phyloP scores from a whole-genome alignment of 2,329 filamentous ascomycete genomes.

The Phyllosticta citrichinensis region DNA sequence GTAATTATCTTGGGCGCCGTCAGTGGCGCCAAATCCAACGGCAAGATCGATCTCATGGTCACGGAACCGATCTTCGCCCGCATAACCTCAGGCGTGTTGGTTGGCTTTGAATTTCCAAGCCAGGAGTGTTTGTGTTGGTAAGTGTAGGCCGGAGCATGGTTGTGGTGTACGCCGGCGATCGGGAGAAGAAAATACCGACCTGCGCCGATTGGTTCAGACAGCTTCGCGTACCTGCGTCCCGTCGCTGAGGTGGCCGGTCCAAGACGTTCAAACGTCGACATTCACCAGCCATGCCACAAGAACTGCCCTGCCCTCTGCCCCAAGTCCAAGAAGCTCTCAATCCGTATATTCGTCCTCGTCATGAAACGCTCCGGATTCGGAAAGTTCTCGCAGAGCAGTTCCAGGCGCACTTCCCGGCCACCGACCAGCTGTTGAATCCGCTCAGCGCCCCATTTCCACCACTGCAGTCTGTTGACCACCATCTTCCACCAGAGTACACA shows the following conservation, averaged over 20 bases:
- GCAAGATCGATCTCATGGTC: no score
- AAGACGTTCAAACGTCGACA: neutral
- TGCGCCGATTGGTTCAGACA: no score
- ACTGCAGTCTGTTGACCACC: slow-evolving; percentile 12
- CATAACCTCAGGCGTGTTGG: no score
- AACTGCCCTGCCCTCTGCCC: slow-evolving; percentile 25
- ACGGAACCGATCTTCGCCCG: no score
- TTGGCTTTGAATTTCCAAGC: no score
- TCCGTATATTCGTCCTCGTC: slow-evolving; percentile 26
- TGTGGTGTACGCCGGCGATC: no score
- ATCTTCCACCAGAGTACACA: slow-evolving; percentile 26
- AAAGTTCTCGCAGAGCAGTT: slow-evolving; percentile 24
- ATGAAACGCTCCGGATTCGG: slow-evolving; percentile 28
- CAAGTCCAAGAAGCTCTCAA: slow-evolving; percentile 26
- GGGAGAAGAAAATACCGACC: no score
- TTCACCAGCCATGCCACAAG: neutral
- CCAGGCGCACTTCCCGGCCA: slow-evolving; percentile 16
- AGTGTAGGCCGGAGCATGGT: no score
- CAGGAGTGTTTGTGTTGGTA: no score
- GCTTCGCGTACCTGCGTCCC: no score
- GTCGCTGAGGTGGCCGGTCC: no score
- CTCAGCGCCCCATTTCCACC: slow-evolving; percentile 24
- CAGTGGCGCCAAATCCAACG: no score
- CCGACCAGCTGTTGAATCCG: slow-evolving; percentile 19
- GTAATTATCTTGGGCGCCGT: neutral